Base-by-base conservation (phyloP, 768 basidiomycete genomes). In the Dentipellis fragilis region DNA sequence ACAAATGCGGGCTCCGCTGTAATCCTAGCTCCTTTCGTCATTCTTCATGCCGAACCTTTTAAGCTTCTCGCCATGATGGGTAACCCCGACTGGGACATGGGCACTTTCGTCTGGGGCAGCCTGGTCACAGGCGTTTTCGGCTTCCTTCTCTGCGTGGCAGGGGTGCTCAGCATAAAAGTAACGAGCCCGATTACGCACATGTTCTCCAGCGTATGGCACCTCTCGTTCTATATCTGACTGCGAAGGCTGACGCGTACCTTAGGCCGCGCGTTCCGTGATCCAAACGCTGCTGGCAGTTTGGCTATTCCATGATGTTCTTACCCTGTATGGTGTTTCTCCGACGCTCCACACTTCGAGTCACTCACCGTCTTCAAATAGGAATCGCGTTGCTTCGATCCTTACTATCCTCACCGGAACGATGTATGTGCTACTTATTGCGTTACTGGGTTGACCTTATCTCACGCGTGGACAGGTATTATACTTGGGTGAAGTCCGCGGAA, bases 161-260 rank as follows among this genome's bases (percentile, higher is more conserved):
- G 86, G 19, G 69, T 90, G 61, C 71, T 92, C 58, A 87, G 85
- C 64, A 88, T 92, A 72, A 86, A 86, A 65, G 80, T 89, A 51
- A 90, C 88, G 14, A 86, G 84, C 55, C 89, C 89, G 4, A 78
- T 92, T 54, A 89, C 87, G 1, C 89, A 90, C 66, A 91, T 89
- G 87, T 87, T 91, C 69, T 84, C 83, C 14, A 85, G 78, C 59
- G 86, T 87, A 62, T 66, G 83, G 48, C 29, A 23, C 8, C 14
- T 22, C 12, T 34, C 42, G 10, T 21, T 16, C 19, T n/a, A 8
- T 39, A 21, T 22, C 29, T n/a, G 36, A 23, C 39, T 19, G n/a
- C 53, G 14, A 52, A 21, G 11, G 22, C 11, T 22, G 36, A 22
- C 19, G 9, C 29, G 12, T 36, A 16, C 35, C 40, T 14, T 46